Conservation (phyloP, 2,329 filamentous ascomycete species). For the Arthroderma uncinatum region DNA sequence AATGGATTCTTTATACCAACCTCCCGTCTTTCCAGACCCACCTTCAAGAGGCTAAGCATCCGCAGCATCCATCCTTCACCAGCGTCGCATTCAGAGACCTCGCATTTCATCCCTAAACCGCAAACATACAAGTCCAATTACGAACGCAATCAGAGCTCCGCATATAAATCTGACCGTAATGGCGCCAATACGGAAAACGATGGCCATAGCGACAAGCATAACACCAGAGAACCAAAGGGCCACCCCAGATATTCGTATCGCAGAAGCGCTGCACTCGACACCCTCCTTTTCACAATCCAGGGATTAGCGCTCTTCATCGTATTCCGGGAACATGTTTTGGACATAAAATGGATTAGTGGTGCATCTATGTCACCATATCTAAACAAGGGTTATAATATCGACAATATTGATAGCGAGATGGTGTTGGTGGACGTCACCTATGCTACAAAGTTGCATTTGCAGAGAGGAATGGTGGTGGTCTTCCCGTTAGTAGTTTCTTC, state of each 20-base stretch:
- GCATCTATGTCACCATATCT: constrained; percentile 67
- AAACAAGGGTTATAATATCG: constrained; percentile 50
- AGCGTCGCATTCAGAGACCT: background rate
- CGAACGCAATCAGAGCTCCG: background rate
- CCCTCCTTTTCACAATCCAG: background rate
- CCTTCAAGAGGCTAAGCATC: background rate
- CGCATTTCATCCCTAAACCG: background rate
- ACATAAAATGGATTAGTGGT: constrained; percentile 35
- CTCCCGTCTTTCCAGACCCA: background rate
- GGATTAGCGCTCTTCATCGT: constrained; percentile 13
- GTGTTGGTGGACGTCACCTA: constrained; percentile 35
- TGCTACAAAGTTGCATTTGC: constrained; percentile 41
- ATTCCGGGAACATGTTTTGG: constrained; percentile 31
- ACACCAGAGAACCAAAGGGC: background rate
- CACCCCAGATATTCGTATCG: background rate
- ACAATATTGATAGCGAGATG: constrained; percentile 30
- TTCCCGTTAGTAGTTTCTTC: constrained; percentile 33
- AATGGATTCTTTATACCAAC: background rate
- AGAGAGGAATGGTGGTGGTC: constrained; percentile 64
- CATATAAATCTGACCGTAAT: background rate
- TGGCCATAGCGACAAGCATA: background rate
- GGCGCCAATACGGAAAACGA: background rate
- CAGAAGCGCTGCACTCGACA: background rate
- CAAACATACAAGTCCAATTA: background rate
- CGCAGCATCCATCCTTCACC: background rate